These are phyloP conservation scores for Penicillium cosmopolitanum DNA, from an alignment of 495 filamentous ascomycete genomes.

Conservation along the genomic window DNA sequence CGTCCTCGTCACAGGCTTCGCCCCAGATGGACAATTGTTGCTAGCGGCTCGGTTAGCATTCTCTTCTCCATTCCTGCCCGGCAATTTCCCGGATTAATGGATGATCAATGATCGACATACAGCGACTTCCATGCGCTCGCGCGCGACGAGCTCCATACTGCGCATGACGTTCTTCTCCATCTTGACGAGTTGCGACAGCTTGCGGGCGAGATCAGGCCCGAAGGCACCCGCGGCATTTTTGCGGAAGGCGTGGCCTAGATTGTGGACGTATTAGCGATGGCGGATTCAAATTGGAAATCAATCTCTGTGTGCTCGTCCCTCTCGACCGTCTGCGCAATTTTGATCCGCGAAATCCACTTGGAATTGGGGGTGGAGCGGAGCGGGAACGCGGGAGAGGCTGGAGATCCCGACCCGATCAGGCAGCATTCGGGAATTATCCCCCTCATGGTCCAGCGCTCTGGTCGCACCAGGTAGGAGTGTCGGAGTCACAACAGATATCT, in stretches of 20 bases:
- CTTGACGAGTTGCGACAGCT: constrained; percentile 96
- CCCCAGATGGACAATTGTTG: constrained; percentile 99
- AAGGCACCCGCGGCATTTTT: constrained; percentile 90
- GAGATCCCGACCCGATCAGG: constrained; percentile 22
- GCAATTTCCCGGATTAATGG: neutral
- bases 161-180: constrained; percentile 99
- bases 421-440: constrained; percentile 9
- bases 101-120: constrained; percentile 53
- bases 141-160: constrained; percentile 91
- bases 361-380: constrained; percentile 4
- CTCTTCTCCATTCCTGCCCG: neutral
- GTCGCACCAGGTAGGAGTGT: neutral
- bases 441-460: neutral
- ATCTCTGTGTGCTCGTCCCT: neutral
- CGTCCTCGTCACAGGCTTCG: constrained; percentile 94
- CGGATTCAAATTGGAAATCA: neutral
- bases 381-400: neutral
- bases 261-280: constrained; percentile 25
- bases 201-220: constrained; percentile 94
- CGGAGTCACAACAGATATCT: neutral
- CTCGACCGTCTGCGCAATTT: neutral
- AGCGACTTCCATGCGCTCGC: constrained; percentile 97
- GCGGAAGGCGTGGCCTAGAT: constrained; percentile 87
- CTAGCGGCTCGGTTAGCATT: constrained; percentile 46
- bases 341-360: neutral